Percentiles rank a stretch among this genome's conserved stretches.
Evolutionary conservation across 1,284 basidiomycete species (phyloP).

Genomic region (Ceratobasidium papillatum): DNA sequence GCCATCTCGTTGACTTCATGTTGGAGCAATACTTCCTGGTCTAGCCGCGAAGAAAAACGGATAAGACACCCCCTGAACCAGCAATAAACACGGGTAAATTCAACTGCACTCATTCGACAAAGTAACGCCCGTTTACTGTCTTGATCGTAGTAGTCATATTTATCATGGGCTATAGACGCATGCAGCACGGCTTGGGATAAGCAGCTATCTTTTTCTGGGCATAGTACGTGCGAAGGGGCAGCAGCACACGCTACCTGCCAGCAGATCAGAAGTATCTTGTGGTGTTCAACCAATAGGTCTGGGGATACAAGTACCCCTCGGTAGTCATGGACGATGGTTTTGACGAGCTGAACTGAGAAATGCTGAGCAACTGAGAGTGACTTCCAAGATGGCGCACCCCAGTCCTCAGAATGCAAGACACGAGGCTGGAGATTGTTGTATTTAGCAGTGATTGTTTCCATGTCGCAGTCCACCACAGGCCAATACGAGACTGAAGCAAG

Average conservation of each 20-base stretch:
- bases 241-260: conserved; percentile 1
- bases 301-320: no score
- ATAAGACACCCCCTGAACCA: conserved; percentile 11
- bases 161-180: neutral
- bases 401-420: neutral
- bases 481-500: neutral
- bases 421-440: neutral
- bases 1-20: neutral
- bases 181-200: neutral
- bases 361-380: neutral
- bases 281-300: neutral
- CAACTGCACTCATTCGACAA: neutral
- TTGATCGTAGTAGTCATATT: neutral
- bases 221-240: conserved; percentile 7
- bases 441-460: neutral
- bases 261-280: neutral
- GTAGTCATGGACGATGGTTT: neutral
- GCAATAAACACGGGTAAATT: neutral
- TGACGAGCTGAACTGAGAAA: neutral
- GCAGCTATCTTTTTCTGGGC: neutral
- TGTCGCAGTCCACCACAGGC: neutral
- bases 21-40: neutral
- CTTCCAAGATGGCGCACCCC: neutral
- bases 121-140: neutral
- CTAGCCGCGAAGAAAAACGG: neutral